phyloP scores from a whole-genome alignment of 2,329 filamentous ascomycete species.

The Colletotrichum nymphaeae region DNA sequence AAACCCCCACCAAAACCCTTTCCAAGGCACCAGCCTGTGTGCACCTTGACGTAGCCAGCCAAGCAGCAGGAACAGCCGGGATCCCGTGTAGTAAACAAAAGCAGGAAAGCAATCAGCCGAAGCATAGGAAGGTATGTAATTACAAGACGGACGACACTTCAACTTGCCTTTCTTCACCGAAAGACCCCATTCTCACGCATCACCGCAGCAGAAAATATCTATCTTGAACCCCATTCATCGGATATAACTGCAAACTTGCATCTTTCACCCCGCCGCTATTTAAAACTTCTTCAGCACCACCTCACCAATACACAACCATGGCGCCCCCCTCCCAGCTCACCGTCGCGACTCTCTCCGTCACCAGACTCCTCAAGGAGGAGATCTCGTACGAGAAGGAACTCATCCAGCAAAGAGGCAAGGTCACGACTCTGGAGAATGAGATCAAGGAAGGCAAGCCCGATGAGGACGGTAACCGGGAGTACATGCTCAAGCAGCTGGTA shows the following conservation, averaged over 20 bases:
- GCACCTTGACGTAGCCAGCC: conserved; percentile 30
- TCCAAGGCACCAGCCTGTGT: conserved; percentile 28
- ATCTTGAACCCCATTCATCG: no score
- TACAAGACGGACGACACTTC: background rate
- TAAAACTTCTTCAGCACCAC: background rate
- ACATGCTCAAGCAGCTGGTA: conserved; percentile 82
- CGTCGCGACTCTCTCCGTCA: conserved; percentile 83
- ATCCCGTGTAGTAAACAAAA: conserved; percentile 34
- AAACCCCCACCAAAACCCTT: conserved; percentile 22
- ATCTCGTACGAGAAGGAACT: conserved; percentile 90
- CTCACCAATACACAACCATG: conserved; percentile 63
- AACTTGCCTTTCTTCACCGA: background rate
- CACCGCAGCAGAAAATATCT: background rate
- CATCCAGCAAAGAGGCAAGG: conserved; percentile 76
- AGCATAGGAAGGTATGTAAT: background rate
- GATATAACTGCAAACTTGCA: background rate
- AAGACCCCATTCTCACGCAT: background rate
- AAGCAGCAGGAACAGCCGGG: conserved; percentile 21
- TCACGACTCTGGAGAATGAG: conserved; percentile 75
- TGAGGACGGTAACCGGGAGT: conserved; percentile 81
- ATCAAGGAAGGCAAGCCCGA: conserved; percentile 59
- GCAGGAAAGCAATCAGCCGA: conserved; percentile 22
- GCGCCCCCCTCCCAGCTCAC: conserved; percentile 79
- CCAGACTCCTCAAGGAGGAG: conserved; percentile 92
- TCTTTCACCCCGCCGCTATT: background rate